Evolutionary conservation across 2,329 filamentous ascomycete species (phyloP).

Genomic region (Colletotrichum ledebouriae): DNA sequence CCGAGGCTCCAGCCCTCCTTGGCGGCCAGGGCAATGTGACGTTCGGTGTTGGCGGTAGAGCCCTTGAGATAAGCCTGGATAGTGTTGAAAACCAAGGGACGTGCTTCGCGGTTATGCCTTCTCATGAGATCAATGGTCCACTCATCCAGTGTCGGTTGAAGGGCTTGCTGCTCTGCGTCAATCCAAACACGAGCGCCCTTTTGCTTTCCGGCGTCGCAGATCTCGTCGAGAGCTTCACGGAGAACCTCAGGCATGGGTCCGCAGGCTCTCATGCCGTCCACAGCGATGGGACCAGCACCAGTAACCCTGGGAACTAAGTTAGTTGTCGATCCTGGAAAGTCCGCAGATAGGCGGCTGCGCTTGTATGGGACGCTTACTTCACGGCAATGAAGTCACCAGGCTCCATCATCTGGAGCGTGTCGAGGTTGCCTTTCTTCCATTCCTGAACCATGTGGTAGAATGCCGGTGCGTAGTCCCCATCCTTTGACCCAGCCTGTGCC

Average conservation of each 20-base stretch:
- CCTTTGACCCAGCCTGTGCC: constrained; percentile 60
- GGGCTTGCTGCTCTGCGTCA: constrained; percentile 85
- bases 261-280: constrained; percentile 74
- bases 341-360: too few relatives aligned
- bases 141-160: constrained; percentile 84
- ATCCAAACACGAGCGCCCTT: constrained; percentile 83
- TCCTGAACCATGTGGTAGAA: constrained; percentile 69
- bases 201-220: constrained; percentile 78
- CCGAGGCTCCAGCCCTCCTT: constrained; percentile 75
- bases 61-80: constrained; percentile 84
- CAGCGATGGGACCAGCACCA: constrained; percentile 81
- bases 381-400: constrained; percentile 74
- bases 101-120: constrained; percentile 75
- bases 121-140: constrained; percentile 85
- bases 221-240: constrained; percentile 76
- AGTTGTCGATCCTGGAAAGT: neutral
- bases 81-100: constrained; percentile 82
- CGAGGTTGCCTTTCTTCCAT: constrained; percentile 82
- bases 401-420: constrained; percentile 79
- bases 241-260: constrained; percentile 74
- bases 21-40: constrained; percentile 71
- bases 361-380: constrained; percentile 60
- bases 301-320: constrained; percentile 71
- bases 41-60: constrained; percentile 68
- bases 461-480: constrained; percentile 54